phyloP scores from a whole-genome alignment of 228 moss, liverwort and hornwort genomes.

The Sphagnum magellanicum region DNA sequence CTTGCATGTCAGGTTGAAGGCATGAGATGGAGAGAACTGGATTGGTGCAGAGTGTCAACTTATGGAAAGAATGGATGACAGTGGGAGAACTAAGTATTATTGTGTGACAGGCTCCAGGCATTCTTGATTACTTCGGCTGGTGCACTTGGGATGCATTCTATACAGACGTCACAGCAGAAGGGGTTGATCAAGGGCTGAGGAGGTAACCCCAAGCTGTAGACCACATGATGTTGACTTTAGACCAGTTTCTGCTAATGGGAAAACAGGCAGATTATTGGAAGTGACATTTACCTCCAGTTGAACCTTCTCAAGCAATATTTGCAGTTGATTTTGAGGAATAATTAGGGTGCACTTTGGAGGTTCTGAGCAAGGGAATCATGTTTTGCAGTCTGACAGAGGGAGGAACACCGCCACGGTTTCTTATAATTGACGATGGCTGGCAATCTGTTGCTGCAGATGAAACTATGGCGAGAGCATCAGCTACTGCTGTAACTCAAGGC shows the following conservation, averaged over 20 bases:
- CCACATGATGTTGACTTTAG: too few relatives aligned
- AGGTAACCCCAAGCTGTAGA: conserved; percentile 29
- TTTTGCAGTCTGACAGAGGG: conserved; percentile 63
- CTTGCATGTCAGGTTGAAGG: neutral
- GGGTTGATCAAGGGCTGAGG: conserved; percentile 57
- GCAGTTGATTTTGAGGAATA: neutral
- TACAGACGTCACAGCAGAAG: conserved; percentile 74
- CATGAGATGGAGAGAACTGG: neutral
- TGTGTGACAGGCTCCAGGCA: conserved; percentile 59
- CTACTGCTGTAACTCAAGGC: conserved; percentile 46
- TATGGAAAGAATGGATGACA: neutral
- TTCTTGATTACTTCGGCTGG: conserved; percentile 98
- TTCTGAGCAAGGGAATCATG: neutral
- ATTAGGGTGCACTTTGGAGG: neutral
- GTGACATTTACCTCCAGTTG: too few relatives aligned
- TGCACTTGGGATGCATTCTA: conserved; percentile 99
- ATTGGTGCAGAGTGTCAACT: neutral
- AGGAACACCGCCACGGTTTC: conserved; percentile 82
- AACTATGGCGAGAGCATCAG: conserved; percentile 10
- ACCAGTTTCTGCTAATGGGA: too few relatives aligned
- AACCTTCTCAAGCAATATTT: neutral
- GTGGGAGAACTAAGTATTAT: neutral
- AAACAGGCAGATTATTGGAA: too few relatives aligned
- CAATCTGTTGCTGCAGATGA: conserved; percentile 72
- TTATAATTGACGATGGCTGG: conserved; percentile 99